These are phyloP conservation scores for Lentinula raphanica DNA, from an alignment of 768 basidiomycete genomes.

Conservation along the genomic window DNA sequence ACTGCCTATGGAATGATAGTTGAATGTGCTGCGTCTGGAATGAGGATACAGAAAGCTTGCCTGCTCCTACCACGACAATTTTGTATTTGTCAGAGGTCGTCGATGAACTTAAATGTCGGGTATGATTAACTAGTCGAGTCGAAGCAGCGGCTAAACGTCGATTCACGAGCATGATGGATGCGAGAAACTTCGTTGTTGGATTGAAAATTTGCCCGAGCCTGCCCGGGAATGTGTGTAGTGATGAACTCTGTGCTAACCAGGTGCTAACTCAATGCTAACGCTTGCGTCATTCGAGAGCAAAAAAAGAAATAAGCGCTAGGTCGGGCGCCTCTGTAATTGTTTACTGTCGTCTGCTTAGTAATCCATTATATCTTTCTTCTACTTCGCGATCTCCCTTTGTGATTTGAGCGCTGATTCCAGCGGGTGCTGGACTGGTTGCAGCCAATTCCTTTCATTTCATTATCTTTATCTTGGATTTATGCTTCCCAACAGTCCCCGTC, in stretches of 20 bases:
- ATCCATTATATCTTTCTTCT: neutral
- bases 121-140: neutral
- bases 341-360: neutral
- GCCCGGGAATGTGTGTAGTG: too few relatives aligned
- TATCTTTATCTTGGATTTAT: constrained; percentile 5
- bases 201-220: neutral
- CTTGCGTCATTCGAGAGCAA: neutral
- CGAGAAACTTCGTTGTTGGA: neutral
- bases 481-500: constrained; percentile 16
- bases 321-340: too few relatives aligned
- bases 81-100: constrained; percentile 55
- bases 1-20: constrained; percentile 46
- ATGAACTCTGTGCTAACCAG: too few relatives aligned
- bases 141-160: constrained; percentile 8
- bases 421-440: constrained; percentile 16
- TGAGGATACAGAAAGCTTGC: constrained; percentile 34
- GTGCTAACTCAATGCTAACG: neutral
- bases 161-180: constrained; percentile 9
- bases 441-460: neutral
- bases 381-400: constrained; percentile 7
- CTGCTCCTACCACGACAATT: constrained; percentile 83
- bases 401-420: constrained; percentile 14
- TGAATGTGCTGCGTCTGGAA: neutral
- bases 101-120: constrained; percentile 26
- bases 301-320: neutral